phyloP scores from a whole-genome alignment of 129 eudicot species.

The Tagetes patula region DNA sequence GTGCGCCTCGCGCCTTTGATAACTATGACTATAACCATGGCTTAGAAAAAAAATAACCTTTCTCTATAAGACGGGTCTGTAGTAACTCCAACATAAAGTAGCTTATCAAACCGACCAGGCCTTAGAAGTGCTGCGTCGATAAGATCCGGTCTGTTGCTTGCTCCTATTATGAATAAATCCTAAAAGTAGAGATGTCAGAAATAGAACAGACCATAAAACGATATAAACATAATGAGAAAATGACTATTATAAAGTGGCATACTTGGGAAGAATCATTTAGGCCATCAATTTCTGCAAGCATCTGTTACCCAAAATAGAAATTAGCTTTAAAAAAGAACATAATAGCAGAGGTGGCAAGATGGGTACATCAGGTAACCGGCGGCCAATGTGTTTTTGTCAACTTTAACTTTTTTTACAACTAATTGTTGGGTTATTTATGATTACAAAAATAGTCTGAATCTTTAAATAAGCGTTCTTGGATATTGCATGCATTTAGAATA shows the following conservation, averaged over 20 bases:
- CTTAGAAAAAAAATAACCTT: conserved; percentile 50
- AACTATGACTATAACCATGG: neutral
- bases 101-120: conserved; percentile 99
- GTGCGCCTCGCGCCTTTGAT: neutral
- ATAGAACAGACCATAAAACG: conserved; percentile 10
- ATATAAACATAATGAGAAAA: conserved; percentile 13
- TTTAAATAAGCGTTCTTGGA: neutral
- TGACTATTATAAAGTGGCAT: conserved; percentile 8
- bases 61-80: conserved; percentile 83
- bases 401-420: neutral
- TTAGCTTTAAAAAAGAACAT: conserved; percentile 15
- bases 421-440: neutral
- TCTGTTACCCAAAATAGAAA: conserved; percentile 46
- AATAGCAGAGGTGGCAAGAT: neutral
- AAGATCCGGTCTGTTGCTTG: conserved; percentile 96
- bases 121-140: conserved; percentile 94
- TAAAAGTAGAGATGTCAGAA: conserved; percentile 20
- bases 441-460: neutral
- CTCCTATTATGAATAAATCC: conserved; percentile 96
- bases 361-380: neutral
- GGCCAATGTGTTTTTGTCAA: neutral
- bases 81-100: conserved; percentile 91
- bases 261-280: conserved; percentile 89
- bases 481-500: neutral
- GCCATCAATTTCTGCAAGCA: conserved; percentile 99